A percentile compares a stretch with the other conserved stretches of the same genome.
Conservation (phyloP, 352 stramenopile genomes). For the Phytophthora vignae region DNA sequence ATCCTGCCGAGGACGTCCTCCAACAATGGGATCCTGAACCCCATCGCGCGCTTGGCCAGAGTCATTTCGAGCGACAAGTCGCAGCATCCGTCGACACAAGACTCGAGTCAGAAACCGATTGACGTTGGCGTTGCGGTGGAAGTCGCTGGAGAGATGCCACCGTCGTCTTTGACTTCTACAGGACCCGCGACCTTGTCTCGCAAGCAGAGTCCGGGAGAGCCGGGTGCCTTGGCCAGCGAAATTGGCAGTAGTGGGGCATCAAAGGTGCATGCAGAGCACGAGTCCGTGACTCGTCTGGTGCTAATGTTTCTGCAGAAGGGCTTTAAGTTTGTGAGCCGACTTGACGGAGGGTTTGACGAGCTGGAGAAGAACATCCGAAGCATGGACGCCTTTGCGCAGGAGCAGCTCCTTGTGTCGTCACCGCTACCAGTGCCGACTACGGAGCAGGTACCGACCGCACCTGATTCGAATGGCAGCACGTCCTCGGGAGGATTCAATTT, state of each 20-base stretch:
- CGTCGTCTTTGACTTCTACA: conserved; percentile 9
- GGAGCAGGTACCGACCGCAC: conserved; percentile 8
- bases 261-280: conserved; percentile 57
- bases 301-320: conserved; percentile 90
- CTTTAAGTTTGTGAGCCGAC: conserved; percentile 86
- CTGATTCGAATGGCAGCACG: conserved; percentile 24
- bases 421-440: conserved; percentile 9
- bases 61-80: conserved; percentile 70
- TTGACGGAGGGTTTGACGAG: conserved; percentile 85
- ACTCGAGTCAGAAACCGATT: conserved; percentile 28
- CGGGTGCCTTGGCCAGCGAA: conserved; percentile 43
- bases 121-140: conserved; percentile 19
- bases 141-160: conserved; percentile 7
- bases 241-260: conserved; percentile 43
- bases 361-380: conserved; percentile 72
- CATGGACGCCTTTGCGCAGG: conserved; percentile 71
- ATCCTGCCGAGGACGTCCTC: conserved; percentile 31
- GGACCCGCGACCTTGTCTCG: conserved; percentile 21
- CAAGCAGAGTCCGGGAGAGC: conserved; percentile 36
- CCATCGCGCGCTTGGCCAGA: conserved; percentile 63
- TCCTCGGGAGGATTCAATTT: conserved; percentile 50
- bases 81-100: conserved; percentile 10
- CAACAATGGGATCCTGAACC: conserved; percentile 53
- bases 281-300: conserved; percentile 81
- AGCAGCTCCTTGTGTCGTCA: conserved; percentile 77